Evolutionary conservation across 768 basidiomycete genomes (phyloP).

Genomic region (Suillus fuscotomentosus): DNA sequence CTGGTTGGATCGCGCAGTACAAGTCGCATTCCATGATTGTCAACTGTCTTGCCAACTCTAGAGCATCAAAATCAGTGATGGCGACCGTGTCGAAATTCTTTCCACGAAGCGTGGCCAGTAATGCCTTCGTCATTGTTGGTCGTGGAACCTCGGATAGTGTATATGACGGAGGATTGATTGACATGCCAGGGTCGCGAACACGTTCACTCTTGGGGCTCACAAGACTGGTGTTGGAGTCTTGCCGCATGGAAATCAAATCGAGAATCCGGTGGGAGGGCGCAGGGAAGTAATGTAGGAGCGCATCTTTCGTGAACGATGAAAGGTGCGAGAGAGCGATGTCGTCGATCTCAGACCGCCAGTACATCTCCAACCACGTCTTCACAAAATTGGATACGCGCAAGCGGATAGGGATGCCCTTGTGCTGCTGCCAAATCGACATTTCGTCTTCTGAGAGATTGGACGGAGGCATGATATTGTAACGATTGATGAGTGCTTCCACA

Average conservation of each 20-base stretch:
- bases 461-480: slow-evolving; percentile 81
- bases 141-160: slow-evolving; percentile 73
- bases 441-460: slow-evolving; percentile 55
- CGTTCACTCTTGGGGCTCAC: slow-evolving; percentile 62
- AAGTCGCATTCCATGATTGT: slow-evolving; percentile 91
- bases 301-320: slow-evolving; percentile 60
- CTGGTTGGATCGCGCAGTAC: slow-evolving; percentile 82
- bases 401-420: slow-evolving; percentile 87
- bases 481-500: slow-evolving; percentile 70
- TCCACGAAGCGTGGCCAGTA: slow-evolving; percentile 66
- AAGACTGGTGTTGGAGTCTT: slow-evolving; percentile 43
- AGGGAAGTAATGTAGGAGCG: slow-evolving; percentile 60
- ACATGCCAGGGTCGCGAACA: slow-evolving; percentile 72
- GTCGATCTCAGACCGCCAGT: slow-evolving; percentile 84
- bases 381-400: slow-evolving; percentile 90
- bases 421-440: slow-evolving; percentile 75
- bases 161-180: slow-evolving; percentile 58
- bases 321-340: slow-evolving; percentile 57
- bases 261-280: slow-evolving; percentile 71
- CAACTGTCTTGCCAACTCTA: slow-evolving; percentile 91
- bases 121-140: slow-evolving; percentile 79
- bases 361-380: slow-evolving; percentile 89
- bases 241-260: slow-evolving; percentile 61
- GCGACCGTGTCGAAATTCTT: slow-evolving; percentile 60
- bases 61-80: slow-evolving; percentile 88